Base-by-base conservation (phyloP, 1,139 yeast genomes). In the Hansenula lynferdii region DNA sequence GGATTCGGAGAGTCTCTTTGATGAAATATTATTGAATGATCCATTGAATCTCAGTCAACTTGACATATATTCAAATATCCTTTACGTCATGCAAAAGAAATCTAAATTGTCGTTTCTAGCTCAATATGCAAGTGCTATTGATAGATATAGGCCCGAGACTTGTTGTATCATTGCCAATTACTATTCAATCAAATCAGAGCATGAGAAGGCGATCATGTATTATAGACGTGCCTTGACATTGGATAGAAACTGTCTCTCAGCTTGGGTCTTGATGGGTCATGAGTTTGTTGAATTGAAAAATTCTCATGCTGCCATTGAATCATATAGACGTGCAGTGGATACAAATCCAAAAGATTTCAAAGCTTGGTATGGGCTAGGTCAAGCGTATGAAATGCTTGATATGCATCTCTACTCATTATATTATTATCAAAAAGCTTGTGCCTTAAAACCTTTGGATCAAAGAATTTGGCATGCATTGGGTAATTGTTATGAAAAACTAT, bases 201-300 rank as follows among this genome's bases (percentile, higher is more conserved):
- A 92, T 58, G 97, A 90, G 57, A 85, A 85, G 61, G 95, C 98
- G 0, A 87, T 94, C 42, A 79, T 84, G 77, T 89, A 89, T 62
- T 94, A 90, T 56, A 84, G 89, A 53, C 70, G 97, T 40, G 98
- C 98, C 0, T 65, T 94, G 30, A 77, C 87, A 0, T 67, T 92
- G 41, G 85, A 89, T 58, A 78, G 86, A 42, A 77, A 79, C 49
- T 87, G 95, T 51, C 67, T 90, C 16, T 80, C 90, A 50, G 97
- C 98, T 0, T 94, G 98, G 97, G 92, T 97, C 0, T 69, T 94
- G 42, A 90, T 94, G 97, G 98, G 99, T 11, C 99, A 94, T 62
- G 99, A 94, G 62, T 94, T 87, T 65, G 95, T 94, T 11, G 98
- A 94, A 59, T 70, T 92, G 50, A 90, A 92, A 54, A 94, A 94